Percentiles rank a stretch among this genome's conserved stretches.
These are phyloP conservation scores for Xylaria bambusicola DNA, from an alignment of 495 filamentous ascomycete species.

Conservation along the genomic window DNA sequence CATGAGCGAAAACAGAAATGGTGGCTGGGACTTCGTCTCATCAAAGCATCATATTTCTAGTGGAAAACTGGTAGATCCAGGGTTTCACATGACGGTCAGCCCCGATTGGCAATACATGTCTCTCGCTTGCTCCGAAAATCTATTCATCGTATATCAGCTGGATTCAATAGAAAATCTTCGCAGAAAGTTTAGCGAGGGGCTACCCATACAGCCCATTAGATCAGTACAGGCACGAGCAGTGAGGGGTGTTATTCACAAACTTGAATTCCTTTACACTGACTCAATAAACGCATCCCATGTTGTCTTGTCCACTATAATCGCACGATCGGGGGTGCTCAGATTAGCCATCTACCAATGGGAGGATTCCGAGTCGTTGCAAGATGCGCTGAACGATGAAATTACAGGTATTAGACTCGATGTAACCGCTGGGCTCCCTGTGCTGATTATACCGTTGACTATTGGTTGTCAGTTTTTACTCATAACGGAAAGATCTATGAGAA, in stretches of 20 bases:
- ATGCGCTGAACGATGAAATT: slow-evolving; percentile 42
- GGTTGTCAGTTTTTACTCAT: slow-evolving; percentile 66
- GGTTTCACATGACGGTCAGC: slow-evolving; percentile 81
- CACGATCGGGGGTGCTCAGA: slow-evolving; percentile 59
- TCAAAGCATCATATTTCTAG: slow-evolving; percentile 60
- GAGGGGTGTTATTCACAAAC: slow-evolving; percentile 75
- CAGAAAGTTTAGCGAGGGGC: slow-evolving; percentile 35
- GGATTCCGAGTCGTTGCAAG: slow-evolving; percentile 38
- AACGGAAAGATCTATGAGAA: slow-evolving; percentile 56
- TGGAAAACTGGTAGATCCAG: slow-evolving; percentile 51
- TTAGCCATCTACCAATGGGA: slow-evolving; percentile 80
- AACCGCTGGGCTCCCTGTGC: slow-evolving; percentile 62
- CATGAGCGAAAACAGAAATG: slow-evolving; percentile 45
- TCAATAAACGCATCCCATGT: slow-evolving; percentile 65
- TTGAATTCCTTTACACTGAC: slow-evolving; percentile 82
- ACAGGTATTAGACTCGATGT: slow-evolving; percentile 54
- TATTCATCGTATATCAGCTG: slow-evolving; percentile 62
- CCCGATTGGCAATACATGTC: slow-evolving; percentile 59
- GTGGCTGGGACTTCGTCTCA: slow-evolving; percentile 59
- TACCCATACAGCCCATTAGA: slow-evolving; percentile 45
- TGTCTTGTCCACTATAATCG: slow-evolving; percentile 72
- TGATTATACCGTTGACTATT: slow-evolving; percentile 69
- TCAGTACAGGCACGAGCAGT: slow-evolving; percentile 59
- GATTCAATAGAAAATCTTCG: slow-evolving; percentile 51
- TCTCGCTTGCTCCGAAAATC: slow-evolving; percentile 42